These are phyloP conservation scores for Xylariaceae sp. DNA, from an alignment of 2,329 filamentous ascomycete genomes.

Conservation along the genomic window DNA sequence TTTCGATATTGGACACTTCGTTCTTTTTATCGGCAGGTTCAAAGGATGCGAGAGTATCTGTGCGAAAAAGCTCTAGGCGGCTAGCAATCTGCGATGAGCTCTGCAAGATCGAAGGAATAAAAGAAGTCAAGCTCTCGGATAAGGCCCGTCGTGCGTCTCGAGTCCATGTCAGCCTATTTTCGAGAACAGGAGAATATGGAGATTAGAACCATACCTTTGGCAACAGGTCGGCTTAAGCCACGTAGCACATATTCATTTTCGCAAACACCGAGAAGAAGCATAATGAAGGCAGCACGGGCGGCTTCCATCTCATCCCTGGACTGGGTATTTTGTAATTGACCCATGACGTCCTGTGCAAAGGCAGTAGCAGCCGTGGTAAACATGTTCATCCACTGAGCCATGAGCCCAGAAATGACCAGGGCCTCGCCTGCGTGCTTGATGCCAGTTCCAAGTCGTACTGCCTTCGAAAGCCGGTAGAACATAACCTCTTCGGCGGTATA, in stretches of 20 bases:
- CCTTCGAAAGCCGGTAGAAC: conserved; percentile 90
- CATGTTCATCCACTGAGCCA: conserved; percentile 64
- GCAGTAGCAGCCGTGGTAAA: conserved; percentile 58
- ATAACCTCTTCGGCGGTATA: conserved; percentile 83
- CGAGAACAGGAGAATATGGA: conserved; percentile 32
- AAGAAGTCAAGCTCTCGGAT: conserved; percentile 56
- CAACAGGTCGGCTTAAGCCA: conserved; percentile 57
- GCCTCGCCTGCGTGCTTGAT: conserved; percentile 56
- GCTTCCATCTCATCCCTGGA: conserved; percentile 63
- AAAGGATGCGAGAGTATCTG: conserved; percentile 60
- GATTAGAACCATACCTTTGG: conserved; percentile 53
- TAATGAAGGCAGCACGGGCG: conserved; percentile 67
- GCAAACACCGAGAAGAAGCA: conserved; percentile 65
- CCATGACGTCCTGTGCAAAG: conserved; percentile 55
- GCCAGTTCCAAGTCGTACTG: conserved; percentile 66
- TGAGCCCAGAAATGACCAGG: conserved; percentile 54
- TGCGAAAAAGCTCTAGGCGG: conserved; percentile 63
- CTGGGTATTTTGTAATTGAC: conserved; percentile 50
- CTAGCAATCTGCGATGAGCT: conserved; percentile 59
- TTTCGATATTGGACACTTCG: conserved; percentile 54
- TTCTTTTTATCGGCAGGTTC: conserved; percentile 61
- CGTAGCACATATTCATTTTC: conserved; percentile 63
- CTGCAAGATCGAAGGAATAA: conserved; percentile 64
- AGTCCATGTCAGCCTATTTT: conserved; percentile 13
- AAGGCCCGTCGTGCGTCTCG: conserved; percentile 56